phyloP scores from a whole-genome alignment of 2,329 filamentous ascomycete genomes.

The Hirsutella thompsonii region DNA sequence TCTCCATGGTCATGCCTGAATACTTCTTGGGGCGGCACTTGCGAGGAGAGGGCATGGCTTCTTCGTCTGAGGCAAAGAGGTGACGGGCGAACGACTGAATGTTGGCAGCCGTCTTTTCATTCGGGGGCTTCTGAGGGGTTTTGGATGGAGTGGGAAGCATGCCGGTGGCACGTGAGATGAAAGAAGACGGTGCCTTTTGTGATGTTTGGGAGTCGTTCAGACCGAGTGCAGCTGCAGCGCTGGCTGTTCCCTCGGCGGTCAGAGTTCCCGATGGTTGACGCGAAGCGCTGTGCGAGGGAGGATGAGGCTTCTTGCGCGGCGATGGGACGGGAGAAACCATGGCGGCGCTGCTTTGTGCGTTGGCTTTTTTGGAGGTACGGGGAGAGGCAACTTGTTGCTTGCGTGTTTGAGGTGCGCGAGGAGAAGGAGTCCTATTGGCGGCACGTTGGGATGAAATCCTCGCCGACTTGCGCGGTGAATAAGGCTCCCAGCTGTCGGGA shows the following conservation, averaged over 20 bases:
- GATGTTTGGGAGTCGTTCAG: slow-evolving; percentile 13
- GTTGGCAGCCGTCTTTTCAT: slow-evolving; percentile 34
- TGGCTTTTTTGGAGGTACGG: slow-evolving; percentile 18
- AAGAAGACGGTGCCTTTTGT: slow-evolving; percentile 13
- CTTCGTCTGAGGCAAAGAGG: slow-evolving; percentile 47
- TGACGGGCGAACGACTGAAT: slow-evolving; percentile 45
- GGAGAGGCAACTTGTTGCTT: slow-evolving; percentile 16
- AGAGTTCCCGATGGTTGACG: slow-evolving; percentile 33
- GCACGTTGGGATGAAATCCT: slow-evolving; percentile 46
- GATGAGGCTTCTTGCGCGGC: slow-evolving; percentile 37
- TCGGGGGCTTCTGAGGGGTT: slow-evolving; percentile 55
- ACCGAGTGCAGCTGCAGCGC: slow-evolving; percentile 29
- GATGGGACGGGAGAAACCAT: slow-evolving; percentile 31
- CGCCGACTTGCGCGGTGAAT: slow-evolving; percentile 56
- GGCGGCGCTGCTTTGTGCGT: slow-evolving; percentile 13
- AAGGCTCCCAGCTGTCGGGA: slow-evolving; percentile 59
- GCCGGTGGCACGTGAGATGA: slow-evolving; percentile 23
- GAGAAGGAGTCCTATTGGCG: slow-evolving; percentile 42
- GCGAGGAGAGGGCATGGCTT: slow-evolving; percentile 45
- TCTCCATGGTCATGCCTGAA: slow-evolving; percentile 39
- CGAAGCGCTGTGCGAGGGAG: slow-evolving; percentile 29
- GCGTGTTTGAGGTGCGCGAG: slow-evolving; percentile 22
- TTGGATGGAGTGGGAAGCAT: slow-evolving; percentile 71
- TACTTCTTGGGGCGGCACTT: slow-evolving; percentile 47
- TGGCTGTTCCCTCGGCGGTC: slow-evolving; percentile 27